A percentile compares a stretch with the other conserved stretches of the same genome.
These are phyloP conservation scores for Aspergillus proliferans DNA, from an alignment of 2,329 filamentous ascomycete genomes.

Conservation along the genomic window DNA sequence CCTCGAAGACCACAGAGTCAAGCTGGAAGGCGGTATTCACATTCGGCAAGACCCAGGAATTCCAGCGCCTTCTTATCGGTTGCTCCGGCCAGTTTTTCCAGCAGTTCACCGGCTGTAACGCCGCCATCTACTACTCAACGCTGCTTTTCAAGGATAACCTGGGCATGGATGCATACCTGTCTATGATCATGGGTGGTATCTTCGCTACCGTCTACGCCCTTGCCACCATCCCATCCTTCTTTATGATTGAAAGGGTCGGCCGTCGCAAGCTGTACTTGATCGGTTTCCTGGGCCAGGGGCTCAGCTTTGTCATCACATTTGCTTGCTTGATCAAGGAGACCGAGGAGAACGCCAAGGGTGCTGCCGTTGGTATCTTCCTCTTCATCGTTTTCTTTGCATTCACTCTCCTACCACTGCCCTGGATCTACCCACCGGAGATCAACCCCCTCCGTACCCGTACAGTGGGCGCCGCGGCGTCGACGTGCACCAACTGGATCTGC, in stretches of 20 bases:
- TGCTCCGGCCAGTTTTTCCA: constrained; percentile 33
- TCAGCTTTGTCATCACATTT: constrained; percentile 28
- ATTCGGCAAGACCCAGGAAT: constrained; percentile 25
- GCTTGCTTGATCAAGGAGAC: constrained; percentile 24
- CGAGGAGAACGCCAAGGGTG: constrained; percentile 24
- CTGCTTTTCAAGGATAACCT: constrained; percentile 40
- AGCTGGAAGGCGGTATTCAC: constrained; percentile 22
- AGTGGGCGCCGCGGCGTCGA: constrained; percentile 47
- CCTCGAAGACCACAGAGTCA: constrained; percentile 26
- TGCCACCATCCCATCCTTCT: constrained; percentile 22
- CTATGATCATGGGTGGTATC: constrained; percentile 22
- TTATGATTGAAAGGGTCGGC: constrained; percentile 33
- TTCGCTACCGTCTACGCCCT: constrained; percentile 23
- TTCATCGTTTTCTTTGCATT: constrained; percentile 63
- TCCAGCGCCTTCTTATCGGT: constrained; percentile 25
- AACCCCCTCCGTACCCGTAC: constrained; percentile 49
- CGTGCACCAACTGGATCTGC: constrained; percentile 49
- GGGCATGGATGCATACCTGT: constrained; percentile 12
- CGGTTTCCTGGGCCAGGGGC: constrained; percentile 29
- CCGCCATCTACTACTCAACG: constrained; percentile 40
- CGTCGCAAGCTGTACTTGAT: constrained; percentile 31
- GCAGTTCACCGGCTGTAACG: constrained; percentile 43
- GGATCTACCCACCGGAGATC: constrained; percentile 46
- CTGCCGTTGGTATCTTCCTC: constrained; percentile 56
- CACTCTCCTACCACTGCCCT: constrained; percentile 57